phyloP scores from a whole-genome alignment of 306 rosid species.

The Medicago truncatula region DNA sequence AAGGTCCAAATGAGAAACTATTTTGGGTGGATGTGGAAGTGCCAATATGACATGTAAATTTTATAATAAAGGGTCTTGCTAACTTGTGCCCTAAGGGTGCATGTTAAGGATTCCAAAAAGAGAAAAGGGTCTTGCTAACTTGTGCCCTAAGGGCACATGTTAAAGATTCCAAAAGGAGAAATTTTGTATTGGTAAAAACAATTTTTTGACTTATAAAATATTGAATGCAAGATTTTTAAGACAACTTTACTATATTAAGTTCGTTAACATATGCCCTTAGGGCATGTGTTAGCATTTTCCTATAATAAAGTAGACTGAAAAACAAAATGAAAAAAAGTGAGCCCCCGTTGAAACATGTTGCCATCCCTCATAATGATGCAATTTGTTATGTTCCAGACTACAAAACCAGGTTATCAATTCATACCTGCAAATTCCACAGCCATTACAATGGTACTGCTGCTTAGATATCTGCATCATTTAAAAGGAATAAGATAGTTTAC shows the following conservation, averaged over 20 bases:
- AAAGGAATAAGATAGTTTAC: conserved; percentile 1
- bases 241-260: no score
- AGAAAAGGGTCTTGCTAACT: no score
- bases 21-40: background rate
- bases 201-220: no score
- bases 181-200: no score
- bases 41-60: background rate
- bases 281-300: no score
- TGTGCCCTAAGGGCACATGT: no score
- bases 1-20: conserved; percentile 1
- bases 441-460: conserved; percentile 83
- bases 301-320: background rate
- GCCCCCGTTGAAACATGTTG: background rate
- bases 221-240: no score
- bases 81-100: no score
- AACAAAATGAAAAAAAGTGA: background rate
- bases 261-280: no score
- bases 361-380: background rate
- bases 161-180: no score
- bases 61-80: background rate
- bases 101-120: no score
- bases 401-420: conserved; percentile 20
- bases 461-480: conserved; percentile 64
- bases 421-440: conserved; percentile 94
- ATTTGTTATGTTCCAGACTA: background rate